phyloP scores from a whole-genome alignment of 2,329 filamentous ascomycete species.

The Malbranchea zuffiana region DNA sequence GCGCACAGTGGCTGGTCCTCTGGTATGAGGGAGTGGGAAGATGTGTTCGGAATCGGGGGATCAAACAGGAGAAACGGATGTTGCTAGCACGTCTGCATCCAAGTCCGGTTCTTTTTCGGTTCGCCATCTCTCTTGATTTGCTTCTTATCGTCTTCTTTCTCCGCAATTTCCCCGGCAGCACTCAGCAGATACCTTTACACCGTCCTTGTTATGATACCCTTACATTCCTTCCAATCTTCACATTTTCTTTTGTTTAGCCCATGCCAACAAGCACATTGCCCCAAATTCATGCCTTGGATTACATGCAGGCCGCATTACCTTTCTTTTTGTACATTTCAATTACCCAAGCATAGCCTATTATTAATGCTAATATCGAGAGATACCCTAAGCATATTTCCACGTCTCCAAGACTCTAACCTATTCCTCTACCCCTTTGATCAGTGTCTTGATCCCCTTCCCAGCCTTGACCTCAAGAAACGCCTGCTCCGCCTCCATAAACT shows the following conservation, averaged over 20 bases:
- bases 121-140: background rate
- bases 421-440: slow-evolving; percentile 32
- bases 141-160: background rate
- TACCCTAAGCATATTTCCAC: too few species aligned
- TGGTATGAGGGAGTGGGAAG: slow-evolving; percentile 40
- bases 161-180: background rate
- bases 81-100: slow-evolving; percentile 26
- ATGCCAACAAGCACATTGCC: too few species aligned
- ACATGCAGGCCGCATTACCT: too few species aligned
- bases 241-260: too few species aligned
- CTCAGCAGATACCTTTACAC: too few species aligned
- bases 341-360: too few species aligned
- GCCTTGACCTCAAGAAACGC: slow-evolving; percentile 80
- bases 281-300: too few species aligned
- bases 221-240: slow-evolving; percentile 6
- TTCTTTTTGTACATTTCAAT: too few species aligned
- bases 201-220: slow-evolving; percentile 7
- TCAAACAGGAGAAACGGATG: slow-evolving; percentile 30
- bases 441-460: slow-evolving; percentile 51
- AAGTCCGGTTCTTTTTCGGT: background rate
- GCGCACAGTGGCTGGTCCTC: slow-evolving; percentile 23
- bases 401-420: background rate
- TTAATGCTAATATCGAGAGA: too few species aligned
- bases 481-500: slow-evolving; percentile 70
- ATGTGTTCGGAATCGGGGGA: slow-evolving; percentile 37